Percentiles rank a stretch among this genome's conserved stretches.
Conservation (phyloP, 2,329 filamentous ascomycete species). For the Cryphonectria carpinicola region DNA sequence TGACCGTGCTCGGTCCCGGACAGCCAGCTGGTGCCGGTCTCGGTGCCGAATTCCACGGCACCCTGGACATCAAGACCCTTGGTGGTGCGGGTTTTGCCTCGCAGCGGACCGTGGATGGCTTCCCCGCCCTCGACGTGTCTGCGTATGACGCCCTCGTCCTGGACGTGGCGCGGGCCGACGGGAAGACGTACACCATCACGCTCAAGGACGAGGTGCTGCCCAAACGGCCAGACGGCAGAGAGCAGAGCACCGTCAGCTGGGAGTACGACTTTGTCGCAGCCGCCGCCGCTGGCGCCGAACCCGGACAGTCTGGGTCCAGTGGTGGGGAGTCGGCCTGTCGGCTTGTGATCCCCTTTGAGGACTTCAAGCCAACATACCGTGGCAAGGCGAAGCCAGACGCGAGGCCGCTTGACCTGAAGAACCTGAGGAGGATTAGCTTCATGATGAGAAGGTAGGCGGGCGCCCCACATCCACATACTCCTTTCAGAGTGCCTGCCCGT, state of each 20-base stretch:
- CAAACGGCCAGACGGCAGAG: constrained; percentile 64
- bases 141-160: constrained; percentile 55
- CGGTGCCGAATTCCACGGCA: constrained; percentile 49
- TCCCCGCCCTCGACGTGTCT: constrained; percentile 30
- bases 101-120: constrained; percentile 62
- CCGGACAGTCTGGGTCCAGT: constrained; percentile 29
- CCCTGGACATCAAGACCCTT: constrained; percentile 66
- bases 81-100: constrained; percentile 84
- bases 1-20: constrained; percentile 36
- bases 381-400: constrained; percentile 67
- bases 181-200: constrained; percentile 73
- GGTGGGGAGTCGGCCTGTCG: constrained; percentile 26
- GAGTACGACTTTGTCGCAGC: constrained; percentile 66
- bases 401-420: constrained; percentile 58
- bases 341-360: constrained; percentile 65
- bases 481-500: too few relatives aligned
- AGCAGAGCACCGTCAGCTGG: constrained; percentile 73
- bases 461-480: background rate
- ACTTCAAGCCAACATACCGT: constrained; percentile 73
- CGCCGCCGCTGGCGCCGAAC: background rate
- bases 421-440: constrained; percentile 69
- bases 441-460: constrained; percentile 77
- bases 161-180: constrained; percentile 63
- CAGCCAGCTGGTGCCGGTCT: background rate
- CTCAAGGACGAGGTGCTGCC: constrained; percentile 71